These are phyloP conservation scores for Tulasnella calospora DNA, from an alignment of 768 basidiomycete species.

Conservation along the genomic window DNA sequence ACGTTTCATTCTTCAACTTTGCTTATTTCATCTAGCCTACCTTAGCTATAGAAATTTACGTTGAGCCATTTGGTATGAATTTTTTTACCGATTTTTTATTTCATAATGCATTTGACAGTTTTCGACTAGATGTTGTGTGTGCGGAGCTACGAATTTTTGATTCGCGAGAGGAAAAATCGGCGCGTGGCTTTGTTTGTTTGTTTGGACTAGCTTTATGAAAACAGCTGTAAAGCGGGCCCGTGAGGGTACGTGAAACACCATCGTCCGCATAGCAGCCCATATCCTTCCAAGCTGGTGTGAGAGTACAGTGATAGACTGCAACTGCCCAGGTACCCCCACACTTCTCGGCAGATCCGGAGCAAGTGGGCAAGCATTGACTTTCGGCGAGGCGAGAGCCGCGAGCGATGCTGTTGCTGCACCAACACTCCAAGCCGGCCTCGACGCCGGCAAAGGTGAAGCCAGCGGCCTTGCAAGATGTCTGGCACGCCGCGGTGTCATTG, in stretches of 20 bases:
- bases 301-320: not conserved
- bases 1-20: too few relatives aligned
- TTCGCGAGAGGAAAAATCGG: too few relatives aligned
- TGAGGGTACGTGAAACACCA: not conserved
- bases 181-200: too few relatives aligned
- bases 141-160: too few relatives aligned
- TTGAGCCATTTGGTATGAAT: too few relatives aligned
- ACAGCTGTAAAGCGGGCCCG: not conserved
- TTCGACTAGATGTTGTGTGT: too few relatives aligned
- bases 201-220: too few relatives aligned
- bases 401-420: conserved; percentile 5
- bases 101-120: too few relatives aligned
- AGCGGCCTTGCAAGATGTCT: not conserved
- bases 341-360: not conserved
- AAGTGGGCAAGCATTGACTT: not conserved
- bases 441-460: conserved; percentile 7
- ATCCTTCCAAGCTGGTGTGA: not conserved
- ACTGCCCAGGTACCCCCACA: not conserved
- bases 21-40: too few relatives aligned
- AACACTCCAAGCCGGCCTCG: conserved; percentile 11
- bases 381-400: not conserved
- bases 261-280: not conserved
- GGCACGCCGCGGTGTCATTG: conserved; percentile 6
- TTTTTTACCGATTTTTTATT: too few relatives aligned
- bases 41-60: too few relatives aligned